A percentile compares a stretch with the other conserved stretches of the same genome.
Conservation (phyloP, 805 yeast genomes). For the Blastobotrys americana region DNA sequence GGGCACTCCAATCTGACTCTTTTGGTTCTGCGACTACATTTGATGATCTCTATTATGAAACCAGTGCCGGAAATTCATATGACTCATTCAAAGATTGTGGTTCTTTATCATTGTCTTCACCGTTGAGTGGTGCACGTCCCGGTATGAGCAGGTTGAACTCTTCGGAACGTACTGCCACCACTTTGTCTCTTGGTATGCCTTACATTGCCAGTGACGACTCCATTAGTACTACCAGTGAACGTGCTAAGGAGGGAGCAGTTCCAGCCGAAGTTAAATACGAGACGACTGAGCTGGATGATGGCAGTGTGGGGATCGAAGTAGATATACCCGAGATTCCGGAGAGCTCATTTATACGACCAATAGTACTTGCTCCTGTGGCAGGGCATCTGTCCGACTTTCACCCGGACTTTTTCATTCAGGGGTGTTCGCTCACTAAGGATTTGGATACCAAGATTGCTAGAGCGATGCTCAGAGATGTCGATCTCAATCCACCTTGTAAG, state of each 20-base stretch:
- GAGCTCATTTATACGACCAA: not conserved
- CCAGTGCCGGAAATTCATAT: not conserved
- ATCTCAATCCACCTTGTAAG: constrained; percentile 5
- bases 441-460: constrained; percentile 19
- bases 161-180: constrained; percentile 12
- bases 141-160: constrained; percentile 10
- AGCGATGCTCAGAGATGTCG: constrained; percentile 20
- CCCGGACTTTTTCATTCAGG: constrained; percentile 24
- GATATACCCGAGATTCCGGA: not conserved
- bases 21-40: constrained; percentile 6
- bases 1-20: too few relatives aligned
- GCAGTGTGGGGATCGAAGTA: not conserved
- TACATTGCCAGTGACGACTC: not conserved
- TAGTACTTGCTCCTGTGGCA: constrained; percentile 19
- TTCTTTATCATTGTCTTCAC: not conserved
- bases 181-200: constrained; percentile 1
- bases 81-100: constrained; percentile 1
- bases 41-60: constrained; percentile 9
- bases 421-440: constrained; percentile 16
- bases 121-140: constrained; percentile 9
- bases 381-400: constrained; percentile 23
- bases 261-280: not conserved
- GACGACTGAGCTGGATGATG: not conserved
- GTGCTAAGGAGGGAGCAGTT: not conserved
- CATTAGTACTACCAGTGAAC: not conserved